These are phyloP conservation scores for Avena atlantica DNA, from an alignment of 176 grass and related monocot species.

Conservation along the genomic window DNA sequence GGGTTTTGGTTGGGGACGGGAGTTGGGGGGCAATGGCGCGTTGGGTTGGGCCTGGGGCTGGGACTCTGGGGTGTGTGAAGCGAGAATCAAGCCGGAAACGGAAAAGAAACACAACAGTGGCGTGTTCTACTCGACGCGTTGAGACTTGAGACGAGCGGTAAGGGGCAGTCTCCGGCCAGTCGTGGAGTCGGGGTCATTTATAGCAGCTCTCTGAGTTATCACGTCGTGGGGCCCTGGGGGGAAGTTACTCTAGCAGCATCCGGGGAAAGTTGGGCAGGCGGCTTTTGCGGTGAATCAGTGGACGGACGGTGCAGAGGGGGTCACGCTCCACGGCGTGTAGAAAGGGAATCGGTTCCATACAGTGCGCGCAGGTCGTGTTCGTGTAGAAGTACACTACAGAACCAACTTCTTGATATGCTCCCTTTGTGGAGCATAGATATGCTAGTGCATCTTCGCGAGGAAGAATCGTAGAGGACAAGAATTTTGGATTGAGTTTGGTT, in stretches of 20 bases:
- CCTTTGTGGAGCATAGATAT: too few relatives aligned
- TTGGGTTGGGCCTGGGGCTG: background rate
- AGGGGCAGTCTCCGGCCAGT: background rate
- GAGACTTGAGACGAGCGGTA: background rate
- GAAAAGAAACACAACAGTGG: background rate
- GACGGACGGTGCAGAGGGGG: too few relatives aligned
- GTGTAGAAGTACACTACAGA: too few relatives aligned
- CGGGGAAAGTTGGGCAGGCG: too few relatives aligned
- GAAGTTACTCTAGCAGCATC: background rate
- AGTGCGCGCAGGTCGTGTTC: too few relatives aligned
- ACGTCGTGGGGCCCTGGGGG: background rate
- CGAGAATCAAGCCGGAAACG: background rate
- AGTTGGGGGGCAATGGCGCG: background rate
- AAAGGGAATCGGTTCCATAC: too few relatives aligned
- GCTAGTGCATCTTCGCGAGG: too few relatives aligned
- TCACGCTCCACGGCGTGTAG: too few relatives aligned
- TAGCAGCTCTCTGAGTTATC: background rate
- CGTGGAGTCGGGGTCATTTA: background rate
- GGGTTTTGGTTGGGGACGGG: constrained; percentile 9
- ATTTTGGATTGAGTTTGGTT: too few relatives aligned
- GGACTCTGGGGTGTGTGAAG: background rate
- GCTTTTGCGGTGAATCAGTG: too few relatives aligned
- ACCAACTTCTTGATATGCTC: too few relatives aligned
- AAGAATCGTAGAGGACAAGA: too few relatives aligned
- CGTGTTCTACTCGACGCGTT: background rate